Percentiles rank a stretch among this genome's conserved stretches.
Evolutionary conservation across 371 early-diverging fungal genomes (phyloP).

Genomic region (Fennellomyces sp.): DNA sequence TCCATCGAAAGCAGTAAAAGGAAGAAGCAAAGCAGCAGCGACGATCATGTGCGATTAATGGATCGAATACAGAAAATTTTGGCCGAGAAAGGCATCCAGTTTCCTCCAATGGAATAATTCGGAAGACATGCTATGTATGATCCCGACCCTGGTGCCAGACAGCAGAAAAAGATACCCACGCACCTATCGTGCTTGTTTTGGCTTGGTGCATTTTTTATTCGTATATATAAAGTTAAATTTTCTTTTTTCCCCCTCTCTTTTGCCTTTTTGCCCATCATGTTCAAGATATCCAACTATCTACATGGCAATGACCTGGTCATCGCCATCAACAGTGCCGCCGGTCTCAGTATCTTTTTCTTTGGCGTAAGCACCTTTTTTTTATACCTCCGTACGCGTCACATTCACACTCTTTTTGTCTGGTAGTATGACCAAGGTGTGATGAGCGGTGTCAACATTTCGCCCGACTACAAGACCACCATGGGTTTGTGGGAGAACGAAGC

Average conservation of each 20-base stretch:
- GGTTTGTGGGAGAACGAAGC: slow-evolving; percentile 40
- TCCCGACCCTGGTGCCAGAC: no score
- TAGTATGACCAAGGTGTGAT: slow-evolving; percentile 53
- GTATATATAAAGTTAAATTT: background rate
- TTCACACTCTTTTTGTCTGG: no score
- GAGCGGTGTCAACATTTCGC: slow-evolving; percentile 44
- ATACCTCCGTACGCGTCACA: background rate
- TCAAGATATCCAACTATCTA: slow-evolving; percentile 4
- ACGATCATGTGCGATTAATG: background rate
- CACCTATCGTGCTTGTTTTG: background rate
- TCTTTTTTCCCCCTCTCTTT: background rate
- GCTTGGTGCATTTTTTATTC: background rate
- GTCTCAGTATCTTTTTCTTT: slow-evolving; percentile 50
- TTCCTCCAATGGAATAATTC: background rate
- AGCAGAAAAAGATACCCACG: no score
- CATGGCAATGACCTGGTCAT: slow-evolving; percentile 24
- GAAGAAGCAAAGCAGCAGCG: no score
- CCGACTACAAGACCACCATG: slow-evolving; percentile 36
- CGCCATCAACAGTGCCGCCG: slow-evolving; percentile 43
- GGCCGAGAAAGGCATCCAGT: background rate
- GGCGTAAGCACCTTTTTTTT: slow-evolving; percentile 33
- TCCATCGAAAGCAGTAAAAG: no score
- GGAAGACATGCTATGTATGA: background rate
- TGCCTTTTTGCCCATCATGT: background rate
- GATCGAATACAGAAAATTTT: background rate